Percentiles rank a stretch among this genome's conserved stretches.
These are phyloP conservation scores for Talaromyces nanjingensis DNA, from an alignment of 495 filamentous ascomycete species.

Conservation along the genomic window DNA sequence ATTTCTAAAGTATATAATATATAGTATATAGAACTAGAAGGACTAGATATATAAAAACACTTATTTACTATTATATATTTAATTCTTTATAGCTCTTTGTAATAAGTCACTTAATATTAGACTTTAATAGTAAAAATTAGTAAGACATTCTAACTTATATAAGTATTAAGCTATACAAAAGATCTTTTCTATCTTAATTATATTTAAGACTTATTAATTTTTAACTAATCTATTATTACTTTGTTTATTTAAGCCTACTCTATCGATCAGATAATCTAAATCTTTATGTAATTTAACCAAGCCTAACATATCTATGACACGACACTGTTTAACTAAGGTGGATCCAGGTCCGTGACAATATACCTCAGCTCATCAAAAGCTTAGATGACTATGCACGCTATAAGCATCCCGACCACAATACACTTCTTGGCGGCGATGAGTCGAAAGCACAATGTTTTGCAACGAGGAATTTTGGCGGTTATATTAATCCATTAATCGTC, in stretches of 20 bases:
- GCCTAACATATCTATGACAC: background rate
- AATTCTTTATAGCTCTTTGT: background rate
- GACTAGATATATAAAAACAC: background rate
- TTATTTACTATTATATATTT: no score
- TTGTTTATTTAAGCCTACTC: no score
- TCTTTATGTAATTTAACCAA: background rate
- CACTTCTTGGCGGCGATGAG: no score
- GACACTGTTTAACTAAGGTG: constrained; percentile 3
- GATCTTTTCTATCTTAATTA: no score
- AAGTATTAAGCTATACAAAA: background rate
- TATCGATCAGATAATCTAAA: background rate
- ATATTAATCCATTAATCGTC: no score
- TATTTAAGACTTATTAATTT: no score
- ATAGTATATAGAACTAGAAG: background rate
- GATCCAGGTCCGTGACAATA: constrained; percentile 3
- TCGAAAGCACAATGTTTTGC: no score
- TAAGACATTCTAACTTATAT: background rate
- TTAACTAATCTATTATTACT: no score
- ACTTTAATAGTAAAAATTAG: background rate
- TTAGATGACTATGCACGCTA: no score
- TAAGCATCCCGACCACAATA: no score
- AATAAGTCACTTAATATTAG: background rate
- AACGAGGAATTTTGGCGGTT: no score
- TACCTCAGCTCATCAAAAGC: no score
- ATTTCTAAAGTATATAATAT: background rate